A percentile compares a stretch with the other conserved stretches of the same genome.
phyloP scores from a whole-genome alignment of 495 filamentous ascomycete genomes.

The Rostrohypoxylon terebratum region DNA sequence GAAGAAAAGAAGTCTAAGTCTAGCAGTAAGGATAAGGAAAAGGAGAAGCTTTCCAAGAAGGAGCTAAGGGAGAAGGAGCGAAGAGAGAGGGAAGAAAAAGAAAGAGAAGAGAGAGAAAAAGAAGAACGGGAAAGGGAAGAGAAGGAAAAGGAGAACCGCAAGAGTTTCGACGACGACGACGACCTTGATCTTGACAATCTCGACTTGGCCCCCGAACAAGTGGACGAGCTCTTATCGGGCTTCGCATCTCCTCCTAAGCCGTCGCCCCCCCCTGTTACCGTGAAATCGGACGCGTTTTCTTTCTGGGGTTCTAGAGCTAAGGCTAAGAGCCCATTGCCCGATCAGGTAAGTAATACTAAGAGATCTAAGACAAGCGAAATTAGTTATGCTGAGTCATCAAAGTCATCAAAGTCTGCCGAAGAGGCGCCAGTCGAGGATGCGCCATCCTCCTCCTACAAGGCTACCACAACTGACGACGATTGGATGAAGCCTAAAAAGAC shows the following conservation, averaged over 20 bases:
- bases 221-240: conserved; percentile 49
- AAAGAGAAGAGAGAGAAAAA: conserved; percentile 21
- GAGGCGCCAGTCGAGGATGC: conserved; percentile 49
- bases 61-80: conserved; percentile 32
- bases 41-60: conserved; percentile 44
- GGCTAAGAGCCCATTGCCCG: conserved; percentile 50
- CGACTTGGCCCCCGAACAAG: conserved; percentile 56
- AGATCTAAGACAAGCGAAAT: conserved; percentile 47
- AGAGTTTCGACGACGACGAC: conserved; percentile 48
- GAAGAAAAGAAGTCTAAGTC: conserved; percentile 48
- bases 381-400: conserved; percentile 57
- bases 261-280: conserved; percentile 29
- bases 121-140: conserved; percentile 38
- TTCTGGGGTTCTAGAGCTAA: conserved; percentile 61
- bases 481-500: conserved; percentile 55
- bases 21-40: conserved; percentile 44
- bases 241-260: conserved; percentile 44
- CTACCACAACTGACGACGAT: conserved; percentile 38
- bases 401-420: conserved; percentile 57
- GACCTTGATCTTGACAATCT: conserved; percentile 52
- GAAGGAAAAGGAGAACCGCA: conserved; percentile 22
- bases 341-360: conserved; percentile 40
- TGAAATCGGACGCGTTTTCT: conserved; percentile 54
- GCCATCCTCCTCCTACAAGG: conserved; percentile 52
- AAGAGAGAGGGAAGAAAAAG: conserved; percentile 37